Evolutionary conservation across 2,329 filamentous ascomycete genomes (phyloP).

Genomic region (Fusarium duplospermum): DNA sequence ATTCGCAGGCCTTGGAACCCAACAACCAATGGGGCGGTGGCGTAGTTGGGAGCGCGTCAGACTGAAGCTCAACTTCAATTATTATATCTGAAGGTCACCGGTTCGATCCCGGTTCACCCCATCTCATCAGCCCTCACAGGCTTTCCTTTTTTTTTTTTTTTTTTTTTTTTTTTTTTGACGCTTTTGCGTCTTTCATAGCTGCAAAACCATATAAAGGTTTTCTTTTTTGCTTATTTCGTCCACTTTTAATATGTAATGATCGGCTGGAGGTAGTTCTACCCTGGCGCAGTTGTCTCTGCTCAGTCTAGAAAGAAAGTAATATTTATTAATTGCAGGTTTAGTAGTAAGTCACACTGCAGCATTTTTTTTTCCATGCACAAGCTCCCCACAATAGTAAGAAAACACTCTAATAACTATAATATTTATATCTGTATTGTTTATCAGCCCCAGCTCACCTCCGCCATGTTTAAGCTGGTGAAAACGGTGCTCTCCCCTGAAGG

Average conservation of each 20-base stretch:
- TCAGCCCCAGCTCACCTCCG: too few relatives aligned
- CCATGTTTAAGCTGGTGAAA: too few relatives aligned
- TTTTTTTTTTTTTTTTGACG: neutral
- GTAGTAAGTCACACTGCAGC: too few relatives aligned
- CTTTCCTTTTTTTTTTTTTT: neutral
- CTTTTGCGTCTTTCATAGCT: neutral
- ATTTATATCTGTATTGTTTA: too few relatives aligned
- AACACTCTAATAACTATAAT: too few relatives aligned
- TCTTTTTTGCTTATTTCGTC: neutral
- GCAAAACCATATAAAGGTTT: accelerated
- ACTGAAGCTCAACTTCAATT: slow-evolving; percentile 2
- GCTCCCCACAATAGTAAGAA: too few relatives aligned
- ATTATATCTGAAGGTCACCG: neutral
- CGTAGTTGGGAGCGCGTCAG: slow-evolving; percentile 1
- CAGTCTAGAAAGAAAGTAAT: too few relatives aligned
- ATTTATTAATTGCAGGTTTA: too few relatives aligned
- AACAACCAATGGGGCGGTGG: neutral
- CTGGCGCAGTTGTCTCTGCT: too few relatives aligned
- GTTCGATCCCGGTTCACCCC: slow-evolving; percentile 1
- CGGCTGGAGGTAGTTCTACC: neutral
- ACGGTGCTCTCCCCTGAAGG: too few relatives aligned
- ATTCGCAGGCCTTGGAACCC: neutral
- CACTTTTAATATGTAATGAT: neutral
- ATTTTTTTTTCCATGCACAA: too few relatives aligned
- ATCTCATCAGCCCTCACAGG: neutral